Evolutionary conservation across 805 yeast species (phyloP).

Genomic region (Sugiyamaella mastotermitis): DNA sequence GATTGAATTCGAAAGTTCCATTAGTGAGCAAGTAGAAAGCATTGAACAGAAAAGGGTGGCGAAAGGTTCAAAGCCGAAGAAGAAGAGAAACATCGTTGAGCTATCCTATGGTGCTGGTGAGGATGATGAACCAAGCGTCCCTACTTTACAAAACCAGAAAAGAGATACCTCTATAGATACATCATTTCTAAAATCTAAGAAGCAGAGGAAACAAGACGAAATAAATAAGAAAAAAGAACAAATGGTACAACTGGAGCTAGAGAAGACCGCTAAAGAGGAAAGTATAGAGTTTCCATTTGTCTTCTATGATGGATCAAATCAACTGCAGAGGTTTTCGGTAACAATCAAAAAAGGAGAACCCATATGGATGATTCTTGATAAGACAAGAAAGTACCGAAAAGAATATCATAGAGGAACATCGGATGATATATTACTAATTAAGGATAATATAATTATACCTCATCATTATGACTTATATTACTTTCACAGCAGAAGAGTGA

Average conservation of each 20-base stretch:
- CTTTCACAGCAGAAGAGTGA: slow-evolving; percentile 20
- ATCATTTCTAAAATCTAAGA: slow-evolving; percentile 18
- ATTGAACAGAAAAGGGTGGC: no score
- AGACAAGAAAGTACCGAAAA: slow-evolving; percentile 19
- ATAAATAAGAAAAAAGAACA: slow-evolving; percentile 13
- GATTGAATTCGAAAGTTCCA: no score
- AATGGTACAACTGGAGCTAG: slow-evolving; percentile 2
- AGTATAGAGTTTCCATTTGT: slow-evolving; percentile 19
- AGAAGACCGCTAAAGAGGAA: slow-evolving; percentile 15
- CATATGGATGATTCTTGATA: slow-evolving; percentile 24
- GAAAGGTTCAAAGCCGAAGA: no score
- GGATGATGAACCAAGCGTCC: no score
- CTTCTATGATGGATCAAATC: slow-evolving; percentile 23
- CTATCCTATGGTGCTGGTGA: no score
- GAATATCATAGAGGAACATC: slow-evolving; percentile 26
- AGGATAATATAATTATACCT: slow-evolving; percentile 26
- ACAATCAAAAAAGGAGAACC: slow-evolving; percentile 25
- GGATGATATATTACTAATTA: slow-evolving; percentile 27
- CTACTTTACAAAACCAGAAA: slow-evolving; percentile 1
- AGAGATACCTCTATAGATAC: slow-evolving; percentile 21
- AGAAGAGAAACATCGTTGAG: no score
- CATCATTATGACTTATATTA: slow-evolving; percentile 27
- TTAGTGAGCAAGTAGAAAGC: no score
- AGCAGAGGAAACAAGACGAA: slow-evolving; percentile 11
- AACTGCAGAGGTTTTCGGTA: slow-evolving; percentile 16